Percentiles rank a stretch among this genome's conserved stretches.
These are phyloP conservation scores for Comarum palustre DNA, from an alignment of 306 rosid species.

Conservation along the genomic window DNA sequence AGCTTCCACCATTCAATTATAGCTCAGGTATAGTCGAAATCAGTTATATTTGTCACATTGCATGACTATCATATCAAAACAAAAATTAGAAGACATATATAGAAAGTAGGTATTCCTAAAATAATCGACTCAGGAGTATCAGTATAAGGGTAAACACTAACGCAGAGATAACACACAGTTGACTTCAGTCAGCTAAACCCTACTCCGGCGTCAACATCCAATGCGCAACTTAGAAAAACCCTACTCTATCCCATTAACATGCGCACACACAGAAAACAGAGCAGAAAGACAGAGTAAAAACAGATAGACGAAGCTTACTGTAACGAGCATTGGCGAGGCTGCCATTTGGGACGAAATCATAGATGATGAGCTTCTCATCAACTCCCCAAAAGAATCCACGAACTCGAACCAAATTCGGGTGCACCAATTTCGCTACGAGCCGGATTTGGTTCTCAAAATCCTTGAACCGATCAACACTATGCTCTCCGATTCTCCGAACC, in stretches of 20 bases:
- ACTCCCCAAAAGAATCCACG: conserved; percentile 90
- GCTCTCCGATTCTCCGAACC: conserved; percentile 87
- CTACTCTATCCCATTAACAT: conserved; percentile 10
- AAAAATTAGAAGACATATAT: background rate
- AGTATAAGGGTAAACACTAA: background rate
- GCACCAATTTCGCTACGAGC: conserved; percentile 69
- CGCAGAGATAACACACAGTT: conserved; percentile 17
- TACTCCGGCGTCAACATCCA: conserved; percentile 46
- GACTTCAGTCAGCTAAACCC: conserved; percentile 48
- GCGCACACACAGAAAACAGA: conserved; percentile 7
- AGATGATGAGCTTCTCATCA: conserved; percentile 87
- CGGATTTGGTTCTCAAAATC: conserved; percentile 80
- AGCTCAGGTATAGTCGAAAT: background rate
- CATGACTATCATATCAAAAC: background rate
- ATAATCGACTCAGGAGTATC: background rate
- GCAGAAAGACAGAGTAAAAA: background rate
- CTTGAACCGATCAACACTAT: conserved; percentile 68
- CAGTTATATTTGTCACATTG: background rate
- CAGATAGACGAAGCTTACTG: conserved; percentile 46
- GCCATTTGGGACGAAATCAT: conserved; percentile 89
- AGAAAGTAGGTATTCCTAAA: conserved; percentile 4
- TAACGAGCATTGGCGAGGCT: conserved; percentile 91
- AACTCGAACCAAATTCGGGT: conserved; percentile 76
- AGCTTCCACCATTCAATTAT: background rate
- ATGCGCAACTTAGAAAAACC: conserved; percentile 29